Evolutionary conservation across 2,329 filamentous ascomycete species (phyloP).

Genomic region (Curvularia lunata): DNA sequence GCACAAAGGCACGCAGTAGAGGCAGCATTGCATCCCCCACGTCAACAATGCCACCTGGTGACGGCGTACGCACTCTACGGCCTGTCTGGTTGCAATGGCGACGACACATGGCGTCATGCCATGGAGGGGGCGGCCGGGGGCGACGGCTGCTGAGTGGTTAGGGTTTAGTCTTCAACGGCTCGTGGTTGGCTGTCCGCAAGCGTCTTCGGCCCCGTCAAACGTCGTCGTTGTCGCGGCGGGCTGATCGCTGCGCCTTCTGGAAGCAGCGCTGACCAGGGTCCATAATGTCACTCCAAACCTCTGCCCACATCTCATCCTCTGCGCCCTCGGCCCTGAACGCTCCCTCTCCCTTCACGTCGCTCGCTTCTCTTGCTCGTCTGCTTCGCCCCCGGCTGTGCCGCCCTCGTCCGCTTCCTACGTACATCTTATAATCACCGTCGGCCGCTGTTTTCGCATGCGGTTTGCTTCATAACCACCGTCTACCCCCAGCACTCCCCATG

Average conservation of each 20-base stretch:
- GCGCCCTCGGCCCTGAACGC: not conserved
- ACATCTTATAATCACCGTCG: constrained; percentile 5
- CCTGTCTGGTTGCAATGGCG: not conserved
- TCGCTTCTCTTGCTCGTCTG: constrained; percentile 26
- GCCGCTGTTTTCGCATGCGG: constrained; percentile 38
- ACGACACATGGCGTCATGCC: constrained; percentile 9
- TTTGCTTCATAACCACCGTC: constrained; percentile 20
- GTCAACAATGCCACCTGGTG: not conserved
- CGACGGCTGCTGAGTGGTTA: constrained; percentile 3
- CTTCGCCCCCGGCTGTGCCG: constrained; percentile 17
- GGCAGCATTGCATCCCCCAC: not conserved
- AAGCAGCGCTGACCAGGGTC: constrained; percentile 23
- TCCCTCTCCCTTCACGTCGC: constrained; percentile 27
- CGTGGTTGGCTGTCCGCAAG: constrained; percentile 4
- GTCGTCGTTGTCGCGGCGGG: constrained; percentile 19
- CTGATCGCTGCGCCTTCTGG: constrained; percentile 20
- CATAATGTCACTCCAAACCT: constrained; percentile 16
- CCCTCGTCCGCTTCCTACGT: constrained; percentile 6
- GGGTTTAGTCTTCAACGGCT: not conserved
- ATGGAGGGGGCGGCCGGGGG: not conserved
- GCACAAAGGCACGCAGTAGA: not conserved
- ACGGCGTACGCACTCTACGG: not conserved
- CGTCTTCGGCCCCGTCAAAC: constrained; percentile 8
- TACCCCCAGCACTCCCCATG: constrained; percentile 41
- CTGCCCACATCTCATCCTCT: constrained; percentile 11